These are phyloP conservation scores for Hyaloscypha bicolor DNA, from an alignment of 495 filamentous ascomycete genomes.

Conservation along the genomic window DNA sequence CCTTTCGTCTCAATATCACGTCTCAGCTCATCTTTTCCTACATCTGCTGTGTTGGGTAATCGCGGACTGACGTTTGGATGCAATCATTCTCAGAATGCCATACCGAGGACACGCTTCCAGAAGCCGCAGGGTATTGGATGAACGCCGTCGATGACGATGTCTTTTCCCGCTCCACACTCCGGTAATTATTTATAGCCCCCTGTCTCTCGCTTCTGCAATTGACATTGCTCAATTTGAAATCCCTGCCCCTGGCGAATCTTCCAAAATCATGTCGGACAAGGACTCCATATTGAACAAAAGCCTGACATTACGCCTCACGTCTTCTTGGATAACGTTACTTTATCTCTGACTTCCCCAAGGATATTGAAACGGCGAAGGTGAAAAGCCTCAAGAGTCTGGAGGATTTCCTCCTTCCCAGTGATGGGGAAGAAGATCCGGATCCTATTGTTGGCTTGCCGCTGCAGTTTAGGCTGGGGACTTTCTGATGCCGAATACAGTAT, in stretches of 20 bases:
- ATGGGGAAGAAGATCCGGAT: not conserved
- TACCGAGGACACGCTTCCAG: not conserved
- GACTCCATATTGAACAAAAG: conserved; percentile 2
- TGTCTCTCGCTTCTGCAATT: conserved; percentile 25
- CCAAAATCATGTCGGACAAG: conserved; percentile 11
- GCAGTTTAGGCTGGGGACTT: not conserved
- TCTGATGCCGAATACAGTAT: too few species aligned
- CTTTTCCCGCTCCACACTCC: not conserved
- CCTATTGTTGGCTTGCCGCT: not conserved
- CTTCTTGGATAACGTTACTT: conserved; percentile 2
- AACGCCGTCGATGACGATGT: conserved; percentile 7
- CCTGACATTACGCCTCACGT: conserved; percentile 6
- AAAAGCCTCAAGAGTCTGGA: not conserved
- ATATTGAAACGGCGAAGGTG: not conserved
- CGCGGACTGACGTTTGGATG: conserved; percentile 3
- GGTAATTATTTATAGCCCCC: conserved; percentile 16
- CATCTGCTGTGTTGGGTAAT: conserved; percentile 10
- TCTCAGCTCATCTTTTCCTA: conserved; percentile 17
- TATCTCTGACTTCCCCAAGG: not conserved
- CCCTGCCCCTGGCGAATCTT: conserved; percentile 11
- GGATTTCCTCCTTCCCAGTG: not conserved
- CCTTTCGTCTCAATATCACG: conserved; percentile 20
- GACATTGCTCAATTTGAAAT: conserved; percentile 28
- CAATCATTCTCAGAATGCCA: not conserved
- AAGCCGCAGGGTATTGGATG: not conserved